phyloP scores from a whole-genome alignment of 176 grass and related monocot genomes.

The Calamus simplicifolius region DNA sequence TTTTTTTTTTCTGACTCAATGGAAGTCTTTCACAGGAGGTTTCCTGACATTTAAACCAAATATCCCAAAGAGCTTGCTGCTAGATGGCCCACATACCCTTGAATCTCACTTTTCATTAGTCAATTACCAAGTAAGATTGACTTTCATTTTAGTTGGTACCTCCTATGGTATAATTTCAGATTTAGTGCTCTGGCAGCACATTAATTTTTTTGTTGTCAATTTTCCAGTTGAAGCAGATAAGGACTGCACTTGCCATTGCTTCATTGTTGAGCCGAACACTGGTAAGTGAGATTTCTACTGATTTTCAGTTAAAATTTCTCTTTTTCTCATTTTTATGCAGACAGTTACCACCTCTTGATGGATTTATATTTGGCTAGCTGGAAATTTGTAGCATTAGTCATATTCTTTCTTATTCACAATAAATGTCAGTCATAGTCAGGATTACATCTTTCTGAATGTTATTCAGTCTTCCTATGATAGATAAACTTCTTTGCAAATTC shows the following conservation, averaged over 20 bases:
- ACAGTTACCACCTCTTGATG: no score
- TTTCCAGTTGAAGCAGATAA: constrained; percentile 88
- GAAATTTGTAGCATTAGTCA: no score
- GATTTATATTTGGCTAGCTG: no score
- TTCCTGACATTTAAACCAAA: constrained; percentile 81
- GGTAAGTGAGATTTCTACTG: constrained; percentile 43
- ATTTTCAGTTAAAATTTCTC: neutral
- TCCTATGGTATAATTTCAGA: no score
- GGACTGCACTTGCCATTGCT: constrained; percentile 73
- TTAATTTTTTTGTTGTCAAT: neutral
- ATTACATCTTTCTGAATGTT: no score
- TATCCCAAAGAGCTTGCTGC: constrained; percentile 73
- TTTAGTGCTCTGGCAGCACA: no score
- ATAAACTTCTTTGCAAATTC: no score
- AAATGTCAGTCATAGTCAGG: no score
- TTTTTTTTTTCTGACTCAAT: neutral
- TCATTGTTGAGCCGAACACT: constrained; percentile 69
- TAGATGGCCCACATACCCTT: constrained; percentile 68
- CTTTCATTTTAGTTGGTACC: neutral
- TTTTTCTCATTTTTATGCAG: no score
- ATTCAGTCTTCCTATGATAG: no score
- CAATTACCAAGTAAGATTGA: constrained; percentile 69
- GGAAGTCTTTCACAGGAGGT: constrained; percentile 43
- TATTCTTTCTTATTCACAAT: no score
- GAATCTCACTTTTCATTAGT: constrained; percentile 79